Evolutionary conservation across 2,329 filamentous ascomycete species (phyloP), one percentile per base, ranked within the genome.

Genomic region (Fusarium cicatricum): DNA sequence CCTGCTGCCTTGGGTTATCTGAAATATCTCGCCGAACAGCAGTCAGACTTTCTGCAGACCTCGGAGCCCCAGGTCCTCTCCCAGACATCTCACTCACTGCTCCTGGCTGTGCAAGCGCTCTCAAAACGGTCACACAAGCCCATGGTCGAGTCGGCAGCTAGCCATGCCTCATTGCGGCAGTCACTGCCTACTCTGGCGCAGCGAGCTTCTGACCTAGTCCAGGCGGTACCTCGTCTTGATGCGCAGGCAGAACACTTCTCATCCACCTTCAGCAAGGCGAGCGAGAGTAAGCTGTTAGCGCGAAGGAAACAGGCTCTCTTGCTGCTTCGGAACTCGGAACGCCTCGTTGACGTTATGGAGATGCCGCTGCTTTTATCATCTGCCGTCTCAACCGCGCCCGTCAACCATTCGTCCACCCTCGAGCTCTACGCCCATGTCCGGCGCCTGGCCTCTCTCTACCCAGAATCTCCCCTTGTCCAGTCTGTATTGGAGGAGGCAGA

Each of bases 341-440:
- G 94, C 50, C 82, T 98, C 3, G 90, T 92, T 26, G 93, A 97
- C 72, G 88, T 98, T 28, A 85, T 99, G 55, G 94, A 98, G 69
- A 83, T 99, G 26, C 95, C 95, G 1, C 87, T 90, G 0, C 79
- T 98, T 29, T 84, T 99, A 12, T 90, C 90, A 11, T 92, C 93
- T 2, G 89, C 93, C 39, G 89, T 93, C 52, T 84, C 84, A 3
- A 77, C 83, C 2, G 81, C 75, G 4, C 80, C 86, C 4, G 85
- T 87, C 56, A 96, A 92, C 65, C 96, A 97, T 78, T 89, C 92
- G 2, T 91, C 92, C 0, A 93, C 93, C 0, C 81, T 99, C 29
- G 95, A 99, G 73, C 82, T 99, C 3, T 90, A 96, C 71, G 89
- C 91, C n/a, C 95, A 98, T 72, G 95, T 97, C 71, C 91, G 91